These are phyloP conservation scores for Calonectria pteridis DNA, from an alignment of 2,329 filamentous ascomycete species.

Conservation along the genomic window DNA sequence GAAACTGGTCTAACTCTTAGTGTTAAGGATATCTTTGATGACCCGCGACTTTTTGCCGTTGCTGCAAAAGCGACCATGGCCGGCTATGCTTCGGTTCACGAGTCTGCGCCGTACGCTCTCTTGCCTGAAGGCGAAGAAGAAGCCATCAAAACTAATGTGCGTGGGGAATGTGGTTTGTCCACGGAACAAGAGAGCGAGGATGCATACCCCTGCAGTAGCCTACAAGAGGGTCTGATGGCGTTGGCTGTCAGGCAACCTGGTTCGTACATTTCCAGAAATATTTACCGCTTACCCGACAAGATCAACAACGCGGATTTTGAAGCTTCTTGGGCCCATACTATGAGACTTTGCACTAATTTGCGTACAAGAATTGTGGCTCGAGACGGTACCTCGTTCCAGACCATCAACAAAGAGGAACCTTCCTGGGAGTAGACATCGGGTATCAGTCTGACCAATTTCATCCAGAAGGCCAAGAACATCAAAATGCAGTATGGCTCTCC, in stretches of 20 bases:
- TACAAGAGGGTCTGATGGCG: background rate
- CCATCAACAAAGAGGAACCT: background rate
- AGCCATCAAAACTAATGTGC: background rate
- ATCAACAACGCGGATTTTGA: background rate
- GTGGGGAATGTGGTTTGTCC: background rate
- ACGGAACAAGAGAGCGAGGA: background rate
- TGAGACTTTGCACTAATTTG: background rate
- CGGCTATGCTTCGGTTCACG: background rate
- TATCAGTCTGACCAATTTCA: background rate
- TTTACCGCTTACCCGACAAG: background rate
- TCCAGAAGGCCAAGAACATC: background rate
- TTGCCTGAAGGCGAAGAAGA: background rate
- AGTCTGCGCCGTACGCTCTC: background rate
- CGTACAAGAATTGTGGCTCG: background rate
- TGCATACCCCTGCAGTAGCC: background rate
- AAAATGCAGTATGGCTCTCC: background rate
- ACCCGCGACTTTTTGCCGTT: background rate
- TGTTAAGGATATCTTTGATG: background rate
- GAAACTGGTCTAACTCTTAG: background rate
- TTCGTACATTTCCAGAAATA: background rate
- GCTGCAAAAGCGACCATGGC: background rate
- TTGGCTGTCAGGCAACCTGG: background rate
- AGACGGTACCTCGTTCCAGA: background rate
- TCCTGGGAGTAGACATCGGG: background rate
- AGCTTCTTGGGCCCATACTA: background rate